phyloP scores from a whole-genome alignment of 371 early-diverging fungal species.

The Amoeboradix gromovi region DNA sequence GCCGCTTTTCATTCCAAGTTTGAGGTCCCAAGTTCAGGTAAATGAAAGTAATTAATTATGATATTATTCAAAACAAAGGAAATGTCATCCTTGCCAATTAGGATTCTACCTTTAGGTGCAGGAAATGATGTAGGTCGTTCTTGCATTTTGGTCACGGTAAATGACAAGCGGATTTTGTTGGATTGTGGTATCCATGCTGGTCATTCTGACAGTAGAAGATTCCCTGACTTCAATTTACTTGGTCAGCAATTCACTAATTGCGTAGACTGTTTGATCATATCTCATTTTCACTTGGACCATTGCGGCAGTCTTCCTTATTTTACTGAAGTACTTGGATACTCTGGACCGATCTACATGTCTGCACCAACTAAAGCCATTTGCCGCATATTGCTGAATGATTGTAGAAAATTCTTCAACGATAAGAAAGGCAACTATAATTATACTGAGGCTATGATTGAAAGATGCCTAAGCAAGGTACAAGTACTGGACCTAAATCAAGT shows the following conservation, averaged over 20 bases:
- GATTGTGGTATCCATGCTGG: slow-evolving; percentile 91
- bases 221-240: slow-evolving; percentile 76
- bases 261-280: slow-evolving; percentile 67
- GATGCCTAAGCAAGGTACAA: slow-evolving; percentile 64
- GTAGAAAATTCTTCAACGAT: slow-evolving; percentile 53
- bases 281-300: slow-evolving; percentile 91
- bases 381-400: slow-evolving; percentile 70
- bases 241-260: slow-evolving; percentile 8
- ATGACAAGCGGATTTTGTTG: slow-evolving; percentile 73
- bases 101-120: slow-evolving; percentile 19
- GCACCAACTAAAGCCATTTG: slow-evolving; percentile 80
- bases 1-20: too few relatives aligned
- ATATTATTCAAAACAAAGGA: too few relatives aligned
- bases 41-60: too few relatives aligned
- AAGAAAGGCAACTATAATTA: slow-evolving; percentile 18
- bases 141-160: slow-evolving; percentile 60
- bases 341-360: slow-evolving; percentile 86
- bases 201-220: slow-evolving; percentile 71
- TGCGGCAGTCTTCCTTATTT: slow-evolving; percentile 85
- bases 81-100: too few relatives aligned
- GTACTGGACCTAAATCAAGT: slow-evolving; percentile 66
- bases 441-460: slow-evolving; percentile 31
- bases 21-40: too few relatives aligned
- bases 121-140: slow-evolving; percentile 77
- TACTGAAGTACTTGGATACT: slow-evolving; percentile 75